phyloP scores from a whole-genome alignment of 441 rosid genomes.

The Aleurites moluccanus region DNA sequence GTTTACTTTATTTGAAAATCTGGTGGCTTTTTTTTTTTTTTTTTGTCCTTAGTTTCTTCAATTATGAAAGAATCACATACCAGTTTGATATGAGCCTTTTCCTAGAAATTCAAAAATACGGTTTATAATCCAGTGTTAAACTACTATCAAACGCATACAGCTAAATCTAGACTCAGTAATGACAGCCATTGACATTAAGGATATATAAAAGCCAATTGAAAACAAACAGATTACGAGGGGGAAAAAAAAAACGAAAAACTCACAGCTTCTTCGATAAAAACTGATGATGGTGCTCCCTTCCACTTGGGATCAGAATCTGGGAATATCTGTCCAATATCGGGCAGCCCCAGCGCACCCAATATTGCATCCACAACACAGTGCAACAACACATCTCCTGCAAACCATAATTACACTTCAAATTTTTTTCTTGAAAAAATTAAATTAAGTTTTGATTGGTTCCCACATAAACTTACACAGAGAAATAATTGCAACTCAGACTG shows the following conservation, averaged over 20 bases:
- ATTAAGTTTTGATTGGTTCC: not conserved
- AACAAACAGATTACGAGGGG: not conserved
- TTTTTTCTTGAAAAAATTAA: no score
- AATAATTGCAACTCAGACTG: constrained; percentile 9
- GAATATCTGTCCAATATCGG: constrained; percentile 95
- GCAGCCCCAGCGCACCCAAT: constrained; percentile 91
- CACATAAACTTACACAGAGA: not conserved
- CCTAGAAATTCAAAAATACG: not conserved
- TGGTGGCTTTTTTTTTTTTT: not conserved
- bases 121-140: not conserved
- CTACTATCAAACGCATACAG: not conserved
- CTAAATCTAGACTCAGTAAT: not conserved
- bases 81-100: not conserved
- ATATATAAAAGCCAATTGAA: not conserved
- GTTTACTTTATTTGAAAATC: not conserved
- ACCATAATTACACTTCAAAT: not conserved
- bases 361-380: constrained; percentile 99
- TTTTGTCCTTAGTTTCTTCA: not conserved
- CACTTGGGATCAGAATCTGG: constrained; percentile 93
- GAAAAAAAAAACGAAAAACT: constrained; percentile 29
- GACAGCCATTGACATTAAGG: not conserved
- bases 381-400: constrained; percentile 87
- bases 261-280: constrained; percentile 93
- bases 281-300: constrained; percentile 93
- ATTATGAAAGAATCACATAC: not conserved